Base-by-base conservation (phyloP, 2,329 filamentous ascomycete species). In the Colletotrichum lini region DNA sequence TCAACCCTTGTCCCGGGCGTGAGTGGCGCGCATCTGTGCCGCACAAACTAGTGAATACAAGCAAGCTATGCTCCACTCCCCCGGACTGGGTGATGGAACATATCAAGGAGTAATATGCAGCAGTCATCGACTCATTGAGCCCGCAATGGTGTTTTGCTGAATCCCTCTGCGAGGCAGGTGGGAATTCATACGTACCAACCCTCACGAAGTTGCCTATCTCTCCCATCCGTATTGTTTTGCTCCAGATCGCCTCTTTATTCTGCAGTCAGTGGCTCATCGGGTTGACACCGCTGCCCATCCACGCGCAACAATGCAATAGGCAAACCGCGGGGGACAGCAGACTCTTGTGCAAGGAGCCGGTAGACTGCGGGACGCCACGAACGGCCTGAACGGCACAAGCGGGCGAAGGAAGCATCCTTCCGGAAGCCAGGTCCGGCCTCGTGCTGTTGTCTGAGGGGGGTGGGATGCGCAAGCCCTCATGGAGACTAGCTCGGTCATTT, bases 341-440 rank as follows among this genome's bases (percentile, higher is more conserved):
- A 56, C 23, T 57, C 23, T 35, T 35, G 52, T 38, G 30, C 30
- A 30, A 44, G 42, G 50, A 23, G 35, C 30, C 26, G 40, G 44
- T 10, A 12, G 42, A 40, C 26, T 21, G 44, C 4, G 16, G 42
- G 30, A 56, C 35, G 66, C 60, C 66, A 59, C 42, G 16, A 45
- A 52, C 44, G 44, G 44, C 21, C 23, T 18, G 16, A 38, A 52
- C 44, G 44, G 52, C 21, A 40, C 23, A 21, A 65, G 53, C 38
- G 35, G 44, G 13, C 21, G 65, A 21, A 40, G 21, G 47, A 44
- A 60, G 65, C 65, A 65, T 30, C 35, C 60, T 54, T 2, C n/a
- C 69, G 69, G 69, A 69, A 59, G n/a, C 1, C 16, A 72, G 69
- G 69, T 26, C 69, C 69, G 69, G 30, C 21, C 23, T 50, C n/a